Conservation (phyloP, 2,329 filamentous ascomycete species). For the Epichloe glyceriae region DNA sequence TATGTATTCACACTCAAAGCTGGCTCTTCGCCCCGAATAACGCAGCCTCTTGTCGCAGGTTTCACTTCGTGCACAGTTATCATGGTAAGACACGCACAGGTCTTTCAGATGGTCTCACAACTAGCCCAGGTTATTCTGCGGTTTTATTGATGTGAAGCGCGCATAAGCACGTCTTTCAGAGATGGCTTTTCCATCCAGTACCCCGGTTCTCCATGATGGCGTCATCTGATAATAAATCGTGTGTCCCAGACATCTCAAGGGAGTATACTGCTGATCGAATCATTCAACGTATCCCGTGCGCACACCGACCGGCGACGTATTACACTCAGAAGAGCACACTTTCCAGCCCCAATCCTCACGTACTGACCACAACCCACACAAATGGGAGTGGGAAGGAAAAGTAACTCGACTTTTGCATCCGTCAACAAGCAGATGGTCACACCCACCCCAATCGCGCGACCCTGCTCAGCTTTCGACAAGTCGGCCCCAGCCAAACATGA, state of each 20-base stretch:
- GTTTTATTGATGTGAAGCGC: not conserved
- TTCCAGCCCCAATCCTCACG: not conserved
- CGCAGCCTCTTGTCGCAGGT: not conserved
- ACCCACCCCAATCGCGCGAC: not conserved
- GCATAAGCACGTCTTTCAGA: conserved; percentile 3
- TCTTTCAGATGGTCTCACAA: not conserved
- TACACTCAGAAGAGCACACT: not conserved
- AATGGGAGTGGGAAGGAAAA: not conserved
- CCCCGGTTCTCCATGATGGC: not conserved
- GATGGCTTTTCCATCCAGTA: conserved; percentile 1
- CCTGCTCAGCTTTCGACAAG: not conserved
- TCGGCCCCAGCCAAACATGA: not conserved
- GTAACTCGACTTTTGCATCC: not conserved
- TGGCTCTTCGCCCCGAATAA: not conserved
- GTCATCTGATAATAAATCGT: conserved; percentile 1
- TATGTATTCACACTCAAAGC: not conserved
- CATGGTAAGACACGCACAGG: not conserved
- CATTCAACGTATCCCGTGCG: not conserved
- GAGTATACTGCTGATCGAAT: not conserved
- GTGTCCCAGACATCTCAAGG: not conserved
- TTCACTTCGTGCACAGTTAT: not conserved
- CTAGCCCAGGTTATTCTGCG: not conserved
- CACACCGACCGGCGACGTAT: not conserved
- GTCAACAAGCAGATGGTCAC: not conserved
- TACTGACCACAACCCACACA: not conserved